Evolutionary conservation across 1,139 yeast genomes (phyloP).

Genomic region (Yamadazyma diospyri): DNA sequence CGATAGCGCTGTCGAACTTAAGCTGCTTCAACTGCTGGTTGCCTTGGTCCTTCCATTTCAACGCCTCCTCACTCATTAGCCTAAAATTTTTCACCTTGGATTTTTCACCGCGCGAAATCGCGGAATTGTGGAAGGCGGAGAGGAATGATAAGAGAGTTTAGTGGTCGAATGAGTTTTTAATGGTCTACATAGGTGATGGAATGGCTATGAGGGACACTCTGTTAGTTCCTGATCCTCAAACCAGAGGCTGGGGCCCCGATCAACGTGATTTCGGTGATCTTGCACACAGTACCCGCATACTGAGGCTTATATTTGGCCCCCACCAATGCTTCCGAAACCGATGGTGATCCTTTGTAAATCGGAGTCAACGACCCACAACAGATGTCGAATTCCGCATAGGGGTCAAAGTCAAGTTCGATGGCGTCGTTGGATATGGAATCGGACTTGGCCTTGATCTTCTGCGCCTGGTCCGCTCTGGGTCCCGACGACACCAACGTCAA

Average conservation of each 20-base stretch:
- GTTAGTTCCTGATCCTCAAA: slow-evolving; percentile 49
- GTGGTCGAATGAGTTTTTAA: too few relatives aligned
- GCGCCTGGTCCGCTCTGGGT: slow-evolving; percentile 85
- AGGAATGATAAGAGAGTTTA: too few relatives aligned
- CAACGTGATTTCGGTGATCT: slow-evolving; percentile 68
- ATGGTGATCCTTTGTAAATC: slow-evolving; percentile 72
- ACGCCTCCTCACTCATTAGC: slow-evolving; percentile 37
- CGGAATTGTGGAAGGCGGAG: too few relatives aligned
- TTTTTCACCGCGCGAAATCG: too few relatives aligned
- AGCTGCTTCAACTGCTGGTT: slow-evolving; percentile 66
- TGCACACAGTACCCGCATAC: slow-evolving; percentile 76
- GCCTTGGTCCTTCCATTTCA: slow-evolving; percentile 64
- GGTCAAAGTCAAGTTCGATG: slow-evolving; percentile 87
- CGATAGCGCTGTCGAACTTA: slow-evolving; percentile 64
- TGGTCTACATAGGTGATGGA: too few relatives aligned
- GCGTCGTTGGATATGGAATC: slow-evolving; percentile 83
- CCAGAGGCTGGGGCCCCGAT: slow-evolving; percentile 98
- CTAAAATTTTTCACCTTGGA: too few relatives aligned
- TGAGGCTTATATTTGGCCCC: slow-evolving; percentile 82
- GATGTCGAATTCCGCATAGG: slow-evolving; percentile 83
- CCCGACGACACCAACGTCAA: slow-evolving; percentile 67
- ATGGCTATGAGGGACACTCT: too few relatives aligned
- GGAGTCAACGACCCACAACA: slow-evolving; percentile 90
- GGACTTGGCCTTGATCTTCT: slow-evolving; percentile 73
- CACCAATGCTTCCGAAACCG: slow-evolving; percentile 77